Evolutionary conservation across 192 early-diverging fungal species (phyloP).

Genomic region (Entomortierella parvispora): DNA sequence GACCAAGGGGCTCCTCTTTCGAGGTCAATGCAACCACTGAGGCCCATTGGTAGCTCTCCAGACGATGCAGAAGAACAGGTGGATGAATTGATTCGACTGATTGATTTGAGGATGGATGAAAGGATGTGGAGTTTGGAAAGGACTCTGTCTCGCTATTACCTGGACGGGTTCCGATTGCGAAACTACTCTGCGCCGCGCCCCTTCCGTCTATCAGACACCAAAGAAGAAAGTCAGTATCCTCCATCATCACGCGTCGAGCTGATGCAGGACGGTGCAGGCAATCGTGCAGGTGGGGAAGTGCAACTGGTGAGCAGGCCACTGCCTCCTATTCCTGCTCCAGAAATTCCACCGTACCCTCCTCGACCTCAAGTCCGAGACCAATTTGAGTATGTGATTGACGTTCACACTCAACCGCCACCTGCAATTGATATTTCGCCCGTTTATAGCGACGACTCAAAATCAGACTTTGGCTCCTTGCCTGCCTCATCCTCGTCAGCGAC

Average conservation of each 20-base stretch:
- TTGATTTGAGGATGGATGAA: slow-evolving; percentile 43
- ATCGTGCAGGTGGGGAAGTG: too few species aligned
- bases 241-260: not conserved
- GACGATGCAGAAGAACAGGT: slow-evolving; percentile 31
- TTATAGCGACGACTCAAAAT: too few species aligned
- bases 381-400: not conserved
- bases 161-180: slow-evolving; percentile 44
- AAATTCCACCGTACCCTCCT: too few species aligned
- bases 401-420: too few species aligned
- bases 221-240: too few species aligned
- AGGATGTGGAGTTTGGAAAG: slow-evolving; percentile 49
- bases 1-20: slow-evolving; percentile 35
- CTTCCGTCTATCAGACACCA: too few species aligned
- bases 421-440: too few species aligned
- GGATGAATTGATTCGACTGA: slow-evolving; percentile 43
- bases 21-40: slow-evolving; percentile 19
- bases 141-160: slow-evolving; percentile 39
- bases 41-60: slow-evolving; percentile 8
- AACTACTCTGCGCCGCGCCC: slow-evolving; percentile 35
- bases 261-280: not conserved
- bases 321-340: too few species aligned
- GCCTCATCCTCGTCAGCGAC: not conserved
- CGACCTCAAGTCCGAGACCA: too few species aligned
- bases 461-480: not conserved
- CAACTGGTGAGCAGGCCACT: too few species aligned